Evolutionary conservation across 768 basidiomycete species (phyloP), one percentile per base, ranked within the genome.

Genomic region (Naematelia aurantialba): DNA sequence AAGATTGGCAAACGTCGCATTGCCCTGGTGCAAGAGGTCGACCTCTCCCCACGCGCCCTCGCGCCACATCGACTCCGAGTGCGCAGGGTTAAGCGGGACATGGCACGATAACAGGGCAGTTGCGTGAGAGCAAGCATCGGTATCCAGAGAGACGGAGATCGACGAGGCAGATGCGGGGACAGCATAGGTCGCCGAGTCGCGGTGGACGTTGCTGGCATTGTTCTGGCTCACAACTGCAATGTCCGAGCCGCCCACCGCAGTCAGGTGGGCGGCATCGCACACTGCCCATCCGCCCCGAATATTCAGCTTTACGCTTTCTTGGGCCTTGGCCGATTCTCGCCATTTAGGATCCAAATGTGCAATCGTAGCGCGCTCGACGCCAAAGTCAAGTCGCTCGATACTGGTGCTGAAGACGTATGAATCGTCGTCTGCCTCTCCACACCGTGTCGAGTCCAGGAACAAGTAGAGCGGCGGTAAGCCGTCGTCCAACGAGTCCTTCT

Each of bases 11-110:
- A 92, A 94, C 0, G 85, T 87, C 11, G 73, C 68, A 11, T 83
- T 79, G 2, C 91, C 85, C 70, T 94, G 89, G 66, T 93, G 87
- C 8, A 90, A 80, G 65, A 89, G 87, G 75, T 94, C 90, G 45
- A 97, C 84, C 66, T 91, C 88, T 44, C 78, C 79, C 90, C 89
- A 96, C 4, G 68, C 61, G 12, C 82, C 84, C 27, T 80, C 80
- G 4, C 87, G 84, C 93, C 93, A 97, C 68, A 91, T 87, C 1
- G 83, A 70, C 26, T 87, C 87, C 13, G 85, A 87, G 69, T 88
- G 83, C 12, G 83, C 82, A 13, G 80, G 80, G 52, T 70, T 63
- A 2, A 94, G 82, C 34, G 87, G 84, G 42, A 91, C 87, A 1
- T 78, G 81, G 70, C 89, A 91, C 46, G 86, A 83, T 21, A 97